phyloP scores from a whole-genome alignment of 495 filamentous ascomycete species.

The Penicillium malachiteum region DNA sequence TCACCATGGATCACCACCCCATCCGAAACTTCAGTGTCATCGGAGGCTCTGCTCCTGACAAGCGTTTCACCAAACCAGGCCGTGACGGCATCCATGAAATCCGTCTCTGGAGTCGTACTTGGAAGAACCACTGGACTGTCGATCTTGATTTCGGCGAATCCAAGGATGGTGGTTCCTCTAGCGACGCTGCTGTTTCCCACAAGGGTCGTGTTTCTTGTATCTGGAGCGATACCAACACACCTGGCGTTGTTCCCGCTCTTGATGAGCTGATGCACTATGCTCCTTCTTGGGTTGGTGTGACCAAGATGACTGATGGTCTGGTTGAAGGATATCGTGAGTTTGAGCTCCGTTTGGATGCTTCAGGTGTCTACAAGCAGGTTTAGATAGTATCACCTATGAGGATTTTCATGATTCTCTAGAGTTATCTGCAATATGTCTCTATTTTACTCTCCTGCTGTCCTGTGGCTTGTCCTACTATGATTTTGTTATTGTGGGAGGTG shows the following conservation, averaged over 20 bases:
- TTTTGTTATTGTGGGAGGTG: too few species aligned
- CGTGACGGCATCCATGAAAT: slow-evolving; percentile 54
- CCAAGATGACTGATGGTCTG: slow-evolving; percentile 74
- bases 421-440: too few species aligned
- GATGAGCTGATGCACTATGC: slow-evolving; percentile 75
- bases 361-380: too few species aligned
- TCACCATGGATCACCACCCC: slow-evolving; percentile 40
- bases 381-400: too few species aligned
- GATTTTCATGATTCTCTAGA: too few species aligned
- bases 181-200: slow-evolving; percentile 41
- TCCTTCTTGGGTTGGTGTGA: slow-evolving; percentile 75
- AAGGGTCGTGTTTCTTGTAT: slow-evolving; percentile 74
- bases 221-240: slow-evolving; percentile 82
- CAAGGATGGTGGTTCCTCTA: slow-evolving; percentile 13
- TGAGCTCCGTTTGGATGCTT: slow-evolving; percentile 15
- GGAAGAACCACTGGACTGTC: slow-evolving; percentile 73
- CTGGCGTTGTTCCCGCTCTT: slow-evolving; percentile 75
- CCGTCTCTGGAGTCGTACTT: slow-evolving; percentile 71
- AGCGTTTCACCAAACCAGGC: slow-evolving; percentile 58
- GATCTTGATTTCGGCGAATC: slow-evolving; percentile 64
- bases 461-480: too few species aligned
- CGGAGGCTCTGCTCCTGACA: slow-evolving; percentile 46
- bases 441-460: too few species aligned
- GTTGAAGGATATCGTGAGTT: slow-evolving; percentile 71
- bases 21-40: slow-evolving; percentile 61